These are phyloP conservation scores for Ambrosiella xylebori DNA, from an alignment of 2,329 filamentous ascomycete genomes.

Conservation along the genomic window DNA sequence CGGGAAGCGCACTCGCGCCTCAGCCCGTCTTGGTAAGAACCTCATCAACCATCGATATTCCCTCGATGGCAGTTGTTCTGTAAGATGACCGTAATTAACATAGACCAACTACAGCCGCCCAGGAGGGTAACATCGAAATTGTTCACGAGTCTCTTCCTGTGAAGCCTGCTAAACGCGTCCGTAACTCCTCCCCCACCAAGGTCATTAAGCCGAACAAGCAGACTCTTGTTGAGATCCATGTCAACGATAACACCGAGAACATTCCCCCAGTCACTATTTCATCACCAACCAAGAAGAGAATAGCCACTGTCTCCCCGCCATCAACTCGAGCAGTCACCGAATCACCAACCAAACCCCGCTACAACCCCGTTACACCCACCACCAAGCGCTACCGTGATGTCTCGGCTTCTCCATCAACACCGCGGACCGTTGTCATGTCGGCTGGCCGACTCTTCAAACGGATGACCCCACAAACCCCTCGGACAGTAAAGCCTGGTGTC, in stretches of 20 bases:
- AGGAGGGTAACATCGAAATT: slow-evolving; percentile 1
- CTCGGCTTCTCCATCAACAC: slow-evolving; percentile 55
- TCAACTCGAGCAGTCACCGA: slow-evolving; percentile 1
- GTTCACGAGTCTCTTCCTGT: slow-evolving; percentile 5
- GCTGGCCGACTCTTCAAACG: slow-evolving; percentile 60
- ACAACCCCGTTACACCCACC: slow-evolving; percentile 43
- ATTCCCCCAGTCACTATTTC: background rate
- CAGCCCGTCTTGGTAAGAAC: slow-evolving; percentile 12
- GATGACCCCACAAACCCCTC: slow-evolving; percentile 57
- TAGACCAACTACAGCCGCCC: background rate
- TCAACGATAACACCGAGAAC: slow-evolving; percentile 8
- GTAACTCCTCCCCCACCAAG: background rate
- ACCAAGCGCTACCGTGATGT: slow-evolving; percentile 73
- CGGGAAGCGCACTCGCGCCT: slow-evolving; percentile 11
- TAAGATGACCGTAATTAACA: too few species aligned
- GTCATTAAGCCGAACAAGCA: background rate
- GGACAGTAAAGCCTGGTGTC: background rate
- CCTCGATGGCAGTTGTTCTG: background rate
- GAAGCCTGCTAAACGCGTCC: slow-evolving; percentile 5
- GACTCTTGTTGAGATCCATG: background rate
- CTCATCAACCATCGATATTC: background rate
- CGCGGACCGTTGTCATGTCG: slow-evolving; percentile 67
- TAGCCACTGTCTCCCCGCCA: background rate
- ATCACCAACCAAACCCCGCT: slow-evolving; percentile 10
- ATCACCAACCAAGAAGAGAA: slow-evolving; percentile 2